Evolutionary conservation across 1,139 yeast species (phyloP).

Genomic region (Suhomyces wounanorum): DNA sequence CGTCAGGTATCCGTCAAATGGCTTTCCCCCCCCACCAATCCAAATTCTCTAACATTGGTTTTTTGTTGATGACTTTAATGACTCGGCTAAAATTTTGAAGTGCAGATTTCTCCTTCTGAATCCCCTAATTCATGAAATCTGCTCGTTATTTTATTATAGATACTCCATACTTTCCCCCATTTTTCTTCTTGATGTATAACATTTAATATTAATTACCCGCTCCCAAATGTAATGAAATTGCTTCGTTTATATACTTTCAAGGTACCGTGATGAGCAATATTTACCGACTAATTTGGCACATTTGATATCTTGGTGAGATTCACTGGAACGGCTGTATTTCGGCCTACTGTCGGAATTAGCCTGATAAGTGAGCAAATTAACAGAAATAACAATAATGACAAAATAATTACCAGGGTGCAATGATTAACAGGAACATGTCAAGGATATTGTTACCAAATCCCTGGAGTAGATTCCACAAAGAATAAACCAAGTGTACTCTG

Average conservation of each 20-base stretch:
- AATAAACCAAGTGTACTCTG: no score
- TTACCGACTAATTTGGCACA: background rate
- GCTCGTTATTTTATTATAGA: constrained; percentile 6
- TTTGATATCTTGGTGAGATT: background rate
- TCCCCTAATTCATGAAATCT: constrained; percentile 2
- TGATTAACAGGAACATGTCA: no score
- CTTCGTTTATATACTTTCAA: background rate
- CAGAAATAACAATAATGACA: no score
- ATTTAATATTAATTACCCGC: constrained; percentile 7
- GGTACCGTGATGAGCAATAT: background rate
- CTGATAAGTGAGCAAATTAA: no score
- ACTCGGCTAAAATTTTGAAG: constrained; percentile 10
- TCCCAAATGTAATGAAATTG: background rate
- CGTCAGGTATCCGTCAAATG: background rate
- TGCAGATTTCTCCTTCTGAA: background rate
- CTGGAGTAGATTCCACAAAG: no score
- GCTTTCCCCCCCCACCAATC: constrained; percentile 2
- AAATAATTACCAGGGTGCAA: no score
- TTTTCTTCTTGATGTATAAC: constrained; percentile 7
- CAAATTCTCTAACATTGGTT: constrained; percentile 5
- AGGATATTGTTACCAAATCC: no score
- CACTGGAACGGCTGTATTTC: no score
- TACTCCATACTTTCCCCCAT: constrained; percentile 13
- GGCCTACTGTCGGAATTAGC: no score
- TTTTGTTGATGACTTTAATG: constrained; percentile 11